Evolutionary conservation across 192 early-diverging fungal genomes (phyloP).

Genomic region (Entrophospora sp.): DNA sequence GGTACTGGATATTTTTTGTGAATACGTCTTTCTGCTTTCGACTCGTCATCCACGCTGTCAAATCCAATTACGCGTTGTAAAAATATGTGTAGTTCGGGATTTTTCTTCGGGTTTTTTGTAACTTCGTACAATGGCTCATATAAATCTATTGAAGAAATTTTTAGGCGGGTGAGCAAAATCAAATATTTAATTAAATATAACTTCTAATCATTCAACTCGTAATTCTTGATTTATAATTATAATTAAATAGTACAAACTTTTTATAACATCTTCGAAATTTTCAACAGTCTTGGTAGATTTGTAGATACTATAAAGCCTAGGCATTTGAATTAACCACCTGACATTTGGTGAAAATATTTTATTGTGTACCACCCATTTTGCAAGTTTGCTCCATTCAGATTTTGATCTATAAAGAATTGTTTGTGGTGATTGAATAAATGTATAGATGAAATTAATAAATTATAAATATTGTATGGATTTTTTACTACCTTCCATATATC

Average conservation of each 20-base stretch:
- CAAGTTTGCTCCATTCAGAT: constrained; percentile 89
- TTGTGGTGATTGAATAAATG: no score
- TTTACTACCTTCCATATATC: constrained; percentile 81
- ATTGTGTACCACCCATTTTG: constrained; percentile 86
- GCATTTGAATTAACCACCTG: constrained; percentile 92
- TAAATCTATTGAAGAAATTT: no score
- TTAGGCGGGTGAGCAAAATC: no score
- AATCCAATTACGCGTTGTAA: constrained; percentile 91
- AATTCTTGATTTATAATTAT: background rate
- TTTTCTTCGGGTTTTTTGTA: constrained; percentile 69
- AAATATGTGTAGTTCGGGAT: constrained; percentile 89
- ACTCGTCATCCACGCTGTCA: constrained; percentile 92
- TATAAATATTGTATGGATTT: no score
- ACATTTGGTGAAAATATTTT: constrained; percentile 86
- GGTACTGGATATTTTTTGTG: constrained; percentile 75
- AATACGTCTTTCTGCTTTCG: constrained; percentile 73
- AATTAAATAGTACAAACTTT: constrained; percentile 42
- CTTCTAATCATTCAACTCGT: no score
- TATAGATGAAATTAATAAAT: no score
- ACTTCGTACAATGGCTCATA: constrained; percentile 91
- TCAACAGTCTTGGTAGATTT: constrained; percentile 50
- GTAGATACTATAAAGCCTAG: constrained; percentile 87
- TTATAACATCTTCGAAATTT: constrained; percentile 70
- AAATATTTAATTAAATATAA: no score
- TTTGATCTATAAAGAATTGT: background rate